phyloP scores from a whole-genome alignment of 768 basidiomycete species.

The Termitomyces sp. region DNA sequence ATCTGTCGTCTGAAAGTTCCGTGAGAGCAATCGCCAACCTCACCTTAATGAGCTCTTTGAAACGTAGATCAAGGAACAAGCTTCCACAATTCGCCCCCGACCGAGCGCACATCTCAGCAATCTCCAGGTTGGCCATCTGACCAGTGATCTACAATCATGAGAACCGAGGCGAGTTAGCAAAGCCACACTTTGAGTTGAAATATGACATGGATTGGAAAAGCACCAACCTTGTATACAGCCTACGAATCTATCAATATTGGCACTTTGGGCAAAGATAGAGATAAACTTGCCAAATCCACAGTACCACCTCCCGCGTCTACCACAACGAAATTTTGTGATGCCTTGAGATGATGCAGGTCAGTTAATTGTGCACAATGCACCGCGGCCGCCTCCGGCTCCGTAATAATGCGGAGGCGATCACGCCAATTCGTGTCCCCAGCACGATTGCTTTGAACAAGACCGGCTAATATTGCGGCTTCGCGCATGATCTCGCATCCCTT shows the following conservation, averaged over 20 bases:
- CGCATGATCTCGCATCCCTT: slow-evolving; percentile 83
- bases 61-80: slow-evolving; percentile 82
- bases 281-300: slow-evolving; percentile 32
- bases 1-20: not conserved
- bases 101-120: slow-evolving; percentile 85
- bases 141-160: slow-evolving; percentile 59
- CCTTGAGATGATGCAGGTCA: slow-evolving; percentile 69
- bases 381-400: slow-evolving; percentile 82
- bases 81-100: slow-evolving; percentile 87
- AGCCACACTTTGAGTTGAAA: not conserved
- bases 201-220: not conserved
- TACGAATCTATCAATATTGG: slow-evolving; percentile 19
- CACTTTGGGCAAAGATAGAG: slow-evolving; percentile 9
- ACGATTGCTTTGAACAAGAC: slow-evolving; percentile 65
- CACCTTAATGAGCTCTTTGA: slow-evolving; percentile 73
- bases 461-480: slow-evolving; percentile 75
- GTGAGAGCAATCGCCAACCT: slow-evolving; percentile 2
- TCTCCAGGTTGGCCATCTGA: slow-evolving; percentile 74
- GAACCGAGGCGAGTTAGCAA: not conserved
- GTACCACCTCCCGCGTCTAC: slow-evolving; percentile 88
- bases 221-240: slow-evolving; percentile 54
- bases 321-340: slow-evolving; percentile 86
- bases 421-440: slow-evolving; percentile 74
- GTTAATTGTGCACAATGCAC: slow-evolving; percentile 84
- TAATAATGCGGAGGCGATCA: slow-evolving; percentile 79